Conservation (phyloP, 768 basidiomycete species). For the Podaxis carcinomalis region DNA sequence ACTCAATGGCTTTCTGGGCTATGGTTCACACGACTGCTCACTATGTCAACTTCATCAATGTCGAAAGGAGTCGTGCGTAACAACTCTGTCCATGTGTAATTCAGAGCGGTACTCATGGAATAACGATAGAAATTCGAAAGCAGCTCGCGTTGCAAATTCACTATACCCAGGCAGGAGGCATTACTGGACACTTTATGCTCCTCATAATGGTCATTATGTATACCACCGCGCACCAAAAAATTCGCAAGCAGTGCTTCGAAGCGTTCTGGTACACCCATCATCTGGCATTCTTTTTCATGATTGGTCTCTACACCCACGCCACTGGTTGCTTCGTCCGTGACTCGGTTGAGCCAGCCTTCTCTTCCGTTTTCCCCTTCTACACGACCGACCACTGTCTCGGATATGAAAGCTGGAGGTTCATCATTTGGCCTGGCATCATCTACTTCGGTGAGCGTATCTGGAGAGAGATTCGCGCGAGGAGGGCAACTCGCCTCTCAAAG, state of each 20-base stretch:
- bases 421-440: constrained; percentile 86
- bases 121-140: constrained; percentile 66
- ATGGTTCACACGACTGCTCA: constrained; percentile 93
- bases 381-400: constrained; percentile 84
- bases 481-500: constrained; percentile 74
- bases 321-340: constrained; percentile 96
- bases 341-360: constrained; percentile 67
- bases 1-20: constrained; percentile 90
- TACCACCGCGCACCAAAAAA: constrained; percentile 83
- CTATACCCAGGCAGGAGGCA: constrained; percentile 85
- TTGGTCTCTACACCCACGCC: constrained; percentile 85
- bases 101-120: not conserved
- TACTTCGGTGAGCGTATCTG: constrained; percentile 87
- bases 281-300: constrained; percentile 91
- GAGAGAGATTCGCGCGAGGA: constrained; percentile 77
- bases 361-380: constrained; percentile 79
- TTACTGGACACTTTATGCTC: constrained; percentile 95
- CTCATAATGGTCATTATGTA: constrained; percentile 93
- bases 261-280: constrained; percentile 98
- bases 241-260: constrained; percentile 88
- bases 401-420: constrained; percentile 88
- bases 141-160: constrained; percentile 79
- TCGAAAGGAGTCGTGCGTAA: constrained; percentile 77
- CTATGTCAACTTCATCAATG: constrained; percentile 91
- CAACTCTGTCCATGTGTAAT: not conserved